Evolutionary conservation across 495 filamentous ascomycete species (phyloP), one percentile per base, ranked within the genome.

Genomic region (Tuber borchii): DNA sequence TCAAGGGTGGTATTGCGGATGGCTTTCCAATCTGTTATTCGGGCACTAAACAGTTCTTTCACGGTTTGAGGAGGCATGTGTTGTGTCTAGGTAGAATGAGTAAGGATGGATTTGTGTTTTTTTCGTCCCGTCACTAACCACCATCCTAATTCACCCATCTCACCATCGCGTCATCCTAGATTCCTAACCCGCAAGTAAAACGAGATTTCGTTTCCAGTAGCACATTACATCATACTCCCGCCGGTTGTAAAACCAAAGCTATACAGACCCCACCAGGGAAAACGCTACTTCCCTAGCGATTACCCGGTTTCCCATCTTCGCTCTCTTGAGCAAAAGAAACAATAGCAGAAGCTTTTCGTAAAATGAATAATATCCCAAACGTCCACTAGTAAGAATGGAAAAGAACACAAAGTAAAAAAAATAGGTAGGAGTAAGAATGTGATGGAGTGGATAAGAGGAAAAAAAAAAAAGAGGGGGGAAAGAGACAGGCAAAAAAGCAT

Each of bases 371-470:
- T 65, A 2, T 8, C 70, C n/a, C 65, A 22, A 71, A 68, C 75
- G 68, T 71, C 76, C 42, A 56, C 69, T 74, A 71, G 71, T 76
- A 77, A 72, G 71, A 74, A 79, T 71, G 74, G 73, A 34, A 48
- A 48, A 75, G 51, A 51, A 72, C 71, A 51, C 71, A 51, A 20
- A 72, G 71, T 42, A 71, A 44, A 76, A 76, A 68, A 43, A 74
- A 37, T n/a, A n/a, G 72, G 72, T 71, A 71, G 77, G 80, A 48
- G 71, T 73, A 80, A 73, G 20, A 71, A 74, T 71, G 68, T 74
- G 37, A 14, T 45, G 22, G n/a, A 74, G 48, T 26, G 56, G 31
- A 65, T 31, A 65, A 31, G 26, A 65, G 56, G 56, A 10, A 31
- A n/a, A 31, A n/a, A 31, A 31, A 65, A 14, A 31, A 4, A 40